Conservation (phyloP, 768 basidiomycete genomes). For the Lyophyllum shimeji region DNA sequence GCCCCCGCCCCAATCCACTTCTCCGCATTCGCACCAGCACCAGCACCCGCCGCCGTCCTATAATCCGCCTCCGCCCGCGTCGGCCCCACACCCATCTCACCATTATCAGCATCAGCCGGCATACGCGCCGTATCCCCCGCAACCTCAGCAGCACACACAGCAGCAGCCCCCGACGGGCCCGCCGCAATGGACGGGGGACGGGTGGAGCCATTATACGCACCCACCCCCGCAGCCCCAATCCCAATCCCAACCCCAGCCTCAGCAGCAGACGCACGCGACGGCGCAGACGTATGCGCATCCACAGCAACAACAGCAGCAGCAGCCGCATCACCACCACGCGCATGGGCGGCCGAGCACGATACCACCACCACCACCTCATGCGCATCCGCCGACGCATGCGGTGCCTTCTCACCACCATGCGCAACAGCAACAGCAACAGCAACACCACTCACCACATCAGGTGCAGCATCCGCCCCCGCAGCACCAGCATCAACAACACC, state of each 20-base stretch:
- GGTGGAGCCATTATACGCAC: constrained; percentile 26
- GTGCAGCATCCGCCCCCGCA: constrained; percentile 4
- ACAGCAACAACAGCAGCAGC: constrained; percentile 17
- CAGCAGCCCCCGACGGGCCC: constrained; percentile 2
- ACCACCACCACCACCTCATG: not conserved
- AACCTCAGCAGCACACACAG: constrained; percentile 15
- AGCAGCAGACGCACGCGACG: no score
- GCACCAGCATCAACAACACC: not conserved
- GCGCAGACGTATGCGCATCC: constrained; percentile 5
- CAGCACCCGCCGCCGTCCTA: constrained; percentile 29
- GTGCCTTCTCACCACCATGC: no score
- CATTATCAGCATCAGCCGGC: not conserved
- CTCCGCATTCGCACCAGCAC: constrained; percentile 3
- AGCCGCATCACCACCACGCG: constrained; percentile 27
- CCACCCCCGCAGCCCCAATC: constrained; percentile 8
- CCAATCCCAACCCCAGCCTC: not conserved
- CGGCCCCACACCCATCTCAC: not conserved
- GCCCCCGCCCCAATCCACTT: not conserved
- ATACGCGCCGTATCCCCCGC: constrained; percentile 9
- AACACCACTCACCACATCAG: constrained; percentile 15
- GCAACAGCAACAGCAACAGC: not conserved
- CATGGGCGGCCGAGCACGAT: not conserved
- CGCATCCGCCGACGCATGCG: no score
- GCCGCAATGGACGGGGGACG: constrained; percentile 39
- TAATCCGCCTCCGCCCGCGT: constrained; percentile 24